Evolutionary conservation across 306 rosid genomes (phyloP), one percentile per base, ranked within the genome.

Genomic region (Prinsepia uniflora): DNA sequence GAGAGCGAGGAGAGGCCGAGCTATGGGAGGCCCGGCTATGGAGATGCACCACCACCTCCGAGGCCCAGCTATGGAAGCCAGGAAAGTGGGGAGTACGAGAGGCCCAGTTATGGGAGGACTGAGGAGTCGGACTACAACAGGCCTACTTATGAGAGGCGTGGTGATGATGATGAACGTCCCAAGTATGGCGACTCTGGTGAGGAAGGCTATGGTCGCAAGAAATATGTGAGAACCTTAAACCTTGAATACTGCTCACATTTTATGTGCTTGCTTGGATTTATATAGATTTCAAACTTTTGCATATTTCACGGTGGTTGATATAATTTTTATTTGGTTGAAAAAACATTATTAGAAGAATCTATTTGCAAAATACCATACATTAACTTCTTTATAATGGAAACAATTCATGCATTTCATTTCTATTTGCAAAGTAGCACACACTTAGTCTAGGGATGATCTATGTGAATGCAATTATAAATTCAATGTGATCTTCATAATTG

Each of bases 181-280:
- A 70, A 76, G 61, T 72, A 76, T 63, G 87, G 86, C 8, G 36
- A 3, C 36, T 61, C 81, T 62, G 82, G 85, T 15, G 88, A 81
- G 63, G 91, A 85, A 66, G 75, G 87, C 70, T 79, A 85, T 75
- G 87, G 86, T 18, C 96, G 92, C 49, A 89, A 90, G 87, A 87
- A 94, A 89, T 72, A 86, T 69, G 97, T 90, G 79, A 93, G 97
- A 67, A 64, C 39, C 63, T 52, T 30, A 19, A 13, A 70, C 45
- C 49, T 79, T 55, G 4, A 65, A 20, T 10, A 30, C 36, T 3
- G 4, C 36, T 30, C 36, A 30, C 36, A 30, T 30, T 30, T 30
- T 30, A 1, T 1, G 36, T 30, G 36, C 36, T 30, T 1, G 36
- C 4, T 30, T 30, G 36, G 2, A 30, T 30, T 30, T 30, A 30